These are phyloP conservation scores for Anisodus tanguticus DNA, from an alignment of 257 asterid genomes.

Conservation along the genomic window DNA sequence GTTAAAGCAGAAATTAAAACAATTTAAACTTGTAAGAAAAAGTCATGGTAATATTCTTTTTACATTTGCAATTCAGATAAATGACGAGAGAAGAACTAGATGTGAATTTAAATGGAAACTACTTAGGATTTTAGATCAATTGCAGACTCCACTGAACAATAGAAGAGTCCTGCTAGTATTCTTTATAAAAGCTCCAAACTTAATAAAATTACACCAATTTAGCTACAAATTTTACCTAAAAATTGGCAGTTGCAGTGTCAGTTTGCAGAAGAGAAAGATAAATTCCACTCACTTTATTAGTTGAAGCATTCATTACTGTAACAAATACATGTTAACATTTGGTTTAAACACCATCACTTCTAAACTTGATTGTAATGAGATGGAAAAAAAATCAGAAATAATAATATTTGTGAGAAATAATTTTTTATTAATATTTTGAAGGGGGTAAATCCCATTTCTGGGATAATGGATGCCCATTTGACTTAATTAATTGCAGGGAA, in stretches of 20 bases:
- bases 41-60: not conserved
- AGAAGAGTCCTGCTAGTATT: not conserved
- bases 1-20: not conserved
- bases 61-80: not conserved
- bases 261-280: conserved; percentile 5
- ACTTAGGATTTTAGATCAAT: conserved; percentile 30
- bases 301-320: conserved; percentile 8
- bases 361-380: not conserved
- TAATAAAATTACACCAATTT: conserved; percentile 38
- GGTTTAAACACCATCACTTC: conserved; percentile 17
- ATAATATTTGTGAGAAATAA: not conserved
- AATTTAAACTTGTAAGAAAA: not conserved
- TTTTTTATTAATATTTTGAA: not conserved
- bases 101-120: conserved; percentile 36
- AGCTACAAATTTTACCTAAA: conserved; percentile 16
- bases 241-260: conserved; percentile 20
- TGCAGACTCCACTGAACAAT: conserved; percentile 1
- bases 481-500: conserved; percentile 24
- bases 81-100: conserved; percentile 19
- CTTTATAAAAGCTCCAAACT: conserved; percentile 29
- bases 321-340: not conserved
- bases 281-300: conserved; percentile 24
- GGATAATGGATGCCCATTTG: not conserved
- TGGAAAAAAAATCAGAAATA: not conserved
- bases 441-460: too few species aligned